These are phyloP conservation scores for Clonostachys sp. DNA, from an alignment of 2,329 filamentous ascomycete species.

Conservation along the genomic window DNA sequence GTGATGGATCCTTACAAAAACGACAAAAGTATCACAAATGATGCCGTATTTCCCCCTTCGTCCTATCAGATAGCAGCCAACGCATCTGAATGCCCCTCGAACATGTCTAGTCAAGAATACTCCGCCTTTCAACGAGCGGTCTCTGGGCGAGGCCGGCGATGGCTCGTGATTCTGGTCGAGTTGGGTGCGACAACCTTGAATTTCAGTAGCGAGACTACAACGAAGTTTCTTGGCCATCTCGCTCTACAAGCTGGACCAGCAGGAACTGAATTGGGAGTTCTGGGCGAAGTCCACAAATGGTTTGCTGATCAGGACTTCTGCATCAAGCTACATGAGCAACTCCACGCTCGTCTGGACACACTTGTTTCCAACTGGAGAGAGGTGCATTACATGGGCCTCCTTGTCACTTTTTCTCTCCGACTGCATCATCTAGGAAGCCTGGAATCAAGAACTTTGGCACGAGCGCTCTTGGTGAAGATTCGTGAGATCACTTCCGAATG, in stretches of 20 bases:
- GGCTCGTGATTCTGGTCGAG: constrained; percentile 43
- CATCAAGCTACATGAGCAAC: constrained; percentile 34
- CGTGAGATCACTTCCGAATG: constrained; percentile 41
- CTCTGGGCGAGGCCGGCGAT: constrained; percentile 38
- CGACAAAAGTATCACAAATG: not conserved
- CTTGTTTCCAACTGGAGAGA: constrained; percentile 57
- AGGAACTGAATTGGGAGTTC: constrained; percentile 10
- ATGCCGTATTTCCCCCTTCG: constrained; percentile 29
- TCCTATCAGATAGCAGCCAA: constrained; percentile 51
- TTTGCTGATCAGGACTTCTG: constrained; percentile 49
- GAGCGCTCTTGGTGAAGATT: constrained; percentile 29
- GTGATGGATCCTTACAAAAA: constrained; percentile 8
- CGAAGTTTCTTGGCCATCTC: constrained; percentile 44
- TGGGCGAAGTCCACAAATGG: constrained; percentile 41
- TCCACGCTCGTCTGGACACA: constrained; percentile 32
- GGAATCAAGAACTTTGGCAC: constrained; percentile 9
- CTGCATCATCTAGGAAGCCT: constrained; percentile 10
- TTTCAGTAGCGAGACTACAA: constrained; percentile 49
- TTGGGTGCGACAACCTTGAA: constrained; percentile 51
- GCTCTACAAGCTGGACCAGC: constrained; percentile 50
- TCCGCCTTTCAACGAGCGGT: constrained; percentile 43
- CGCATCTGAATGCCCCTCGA: constrained; percentile 38
- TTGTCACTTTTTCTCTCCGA: constrained; percentile 46
- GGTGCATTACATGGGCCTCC: constrained; percentile 47
- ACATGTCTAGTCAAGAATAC: constrained; percentile 46